phyloP scores from a whole-genome alignment of 164 flowering plant genomes.

The Kingdonia uniflora region DNA sequence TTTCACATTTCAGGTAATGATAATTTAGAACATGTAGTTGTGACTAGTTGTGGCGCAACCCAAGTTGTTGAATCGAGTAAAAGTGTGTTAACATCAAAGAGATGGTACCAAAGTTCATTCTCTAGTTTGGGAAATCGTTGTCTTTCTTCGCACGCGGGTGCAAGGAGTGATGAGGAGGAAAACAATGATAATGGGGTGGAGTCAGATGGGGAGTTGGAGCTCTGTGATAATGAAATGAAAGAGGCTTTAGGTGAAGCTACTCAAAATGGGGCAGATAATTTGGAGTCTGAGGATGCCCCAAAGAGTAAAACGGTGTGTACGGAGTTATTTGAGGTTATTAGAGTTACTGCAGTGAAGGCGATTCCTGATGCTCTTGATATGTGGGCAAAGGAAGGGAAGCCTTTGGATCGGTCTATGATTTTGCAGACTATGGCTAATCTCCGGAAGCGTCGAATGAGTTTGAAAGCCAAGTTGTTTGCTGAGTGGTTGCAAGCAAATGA shows the following conservation, averaged over 20 bases:
- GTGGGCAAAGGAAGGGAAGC: constrained; percentile 58
- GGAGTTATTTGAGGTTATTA: constrained; percentile 30
- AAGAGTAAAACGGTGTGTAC: constrained; percentile 11
- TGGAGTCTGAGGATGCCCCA: background rate
- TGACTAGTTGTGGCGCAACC: constrained; percentile 3
- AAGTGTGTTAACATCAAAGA: constrained; percentile 2
- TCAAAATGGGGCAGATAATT: constrained; percentile 24
- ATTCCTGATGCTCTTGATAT: constrained; percentile 33
- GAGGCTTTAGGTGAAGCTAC: constrained; percentile 21
- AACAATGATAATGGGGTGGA: constrained; percentile 13
- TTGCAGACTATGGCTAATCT: constrained; percentile 30
- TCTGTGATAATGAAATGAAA: constrained; percentile 30
- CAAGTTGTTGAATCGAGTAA: constrained; percentile 1
- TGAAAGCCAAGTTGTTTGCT: constrained; percentile 52
- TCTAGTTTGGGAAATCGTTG: constrained; percentile 15
- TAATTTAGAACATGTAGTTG: constrained; percentile 13
- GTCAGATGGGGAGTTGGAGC: constrained; percentile 21
- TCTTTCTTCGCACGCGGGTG: constrained; percentile 63
- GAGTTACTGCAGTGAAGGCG: constrained; percentile 23
- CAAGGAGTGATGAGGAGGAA: constrained; percentile 46
- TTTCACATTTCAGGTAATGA: constrained; percentile 9
- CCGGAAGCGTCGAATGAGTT: constrained; percentile 40
- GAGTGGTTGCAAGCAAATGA: constrained; percentile 63
- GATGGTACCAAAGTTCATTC: constrained; percentile 10
- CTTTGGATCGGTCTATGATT: constrained; percentile 32